These are phyloP conservation scores for Leishmania mexicana DNA, from an alignment of 208 protist genomes.

Conservation along the genomic window DNA sequence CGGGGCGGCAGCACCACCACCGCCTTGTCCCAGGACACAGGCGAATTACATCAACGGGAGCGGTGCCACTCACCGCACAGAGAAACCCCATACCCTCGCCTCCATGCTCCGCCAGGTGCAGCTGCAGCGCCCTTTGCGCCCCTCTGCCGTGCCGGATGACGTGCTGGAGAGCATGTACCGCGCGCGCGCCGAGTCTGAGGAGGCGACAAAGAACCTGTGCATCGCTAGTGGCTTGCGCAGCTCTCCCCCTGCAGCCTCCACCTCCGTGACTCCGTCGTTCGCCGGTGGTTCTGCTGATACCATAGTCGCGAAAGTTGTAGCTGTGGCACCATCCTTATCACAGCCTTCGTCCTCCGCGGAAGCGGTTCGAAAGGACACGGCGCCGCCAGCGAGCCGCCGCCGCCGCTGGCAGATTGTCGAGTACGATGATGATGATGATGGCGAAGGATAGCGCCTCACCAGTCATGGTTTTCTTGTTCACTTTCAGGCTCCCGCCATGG, in stretches of 20 bases:
- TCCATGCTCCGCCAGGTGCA: constrained; percentile 32
- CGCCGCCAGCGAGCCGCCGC: constrained; percentile 29
- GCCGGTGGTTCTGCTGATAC: background rate
- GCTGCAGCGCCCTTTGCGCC: constrained; percentile 35
- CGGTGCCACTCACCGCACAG: background rate
- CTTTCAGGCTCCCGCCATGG: background rate
- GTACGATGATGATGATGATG: constrained; percentile 64
- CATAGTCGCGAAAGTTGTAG: background rate
- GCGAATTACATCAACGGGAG: background rate
- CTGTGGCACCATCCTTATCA: background rate
- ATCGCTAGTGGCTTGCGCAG: background rate
- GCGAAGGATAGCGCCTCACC: background rate
- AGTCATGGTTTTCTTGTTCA: background rate
- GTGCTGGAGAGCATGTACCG: constrained; percentile 21
- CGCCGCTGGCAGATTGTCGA: constrained; percentile 81
- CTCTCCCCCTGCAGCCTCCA: background rate
- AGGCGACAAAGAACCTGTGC: background rate
- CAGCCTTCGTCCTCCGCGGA: background rate
- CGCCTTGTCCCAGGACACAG: background rate
- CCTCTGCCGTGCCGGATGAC: constrained; percentile 25
- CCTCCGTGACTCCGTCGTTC: background rate
- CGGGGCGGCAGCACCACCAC: background rate
- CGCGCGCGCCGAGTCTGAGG: background rate
- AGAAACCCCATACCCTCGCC: constrained; percentile 2
- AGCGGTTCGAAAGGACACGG: constrained; percentile 21